These are phyloP conservation scores for Beauveria pseudobassiana DNA, from an alignment of 2,329 filamentous ascomycete species.

Conservation along the genomic window DNA sequence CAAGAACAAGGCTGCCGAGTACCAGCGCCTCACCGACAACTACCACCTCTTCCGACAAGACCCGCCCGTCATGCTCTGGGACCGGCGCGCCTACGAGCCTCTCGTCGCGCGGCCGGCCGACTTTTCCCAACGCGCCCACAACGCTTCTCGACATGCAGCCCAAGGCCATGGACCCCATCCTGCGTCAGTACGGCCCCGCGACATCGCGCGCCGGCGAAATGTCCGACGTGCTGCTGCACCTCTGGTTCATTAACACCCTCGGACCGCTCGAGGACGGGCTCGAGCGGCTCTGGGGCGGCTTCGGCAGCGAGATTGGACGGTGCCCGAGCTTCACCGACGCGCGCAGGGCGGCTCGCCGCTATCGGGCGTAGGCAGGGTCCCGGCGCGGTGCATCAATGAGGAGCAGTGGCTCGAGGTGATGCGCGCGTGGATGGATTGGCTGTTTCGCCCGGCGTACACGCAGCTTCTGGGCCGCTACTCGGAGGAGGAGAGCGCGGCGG, in stretches of 20 bases:
- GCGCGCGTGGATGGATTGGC: constrained; percentile 57
- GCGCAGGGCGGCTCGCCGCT: constrained; percentile 37
- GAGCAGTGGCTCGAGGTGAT: constrained; percentile 51
- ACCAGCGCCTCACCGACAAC: constrained; percentile 43
- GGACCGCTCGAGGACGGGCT: constrained; percentile 38
- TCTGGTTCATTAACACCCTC: constrained; percentile 37
- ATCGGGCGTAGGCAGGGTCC: constrained; percentile 26
- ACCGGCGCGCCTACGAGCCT: constrained; percentile 64
- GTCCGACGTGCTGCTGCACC: constrained; percentile 41
- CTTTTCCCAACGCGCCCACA: constrained; percentile 53
- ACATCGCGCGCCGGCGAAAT: constrained; percentile 38
- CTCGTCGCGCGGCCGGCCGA: constrained; percentile 51
- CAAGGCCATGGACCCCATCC: constrained; percentile 38
- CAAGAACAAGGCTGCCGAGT: constrained; percentile 28
- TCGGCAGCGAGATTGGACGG: constrained; percentile 40
- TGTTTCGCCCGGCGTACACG: constrained; percentile 46
- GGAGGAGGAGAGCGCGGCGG: constrained; percentile 21
- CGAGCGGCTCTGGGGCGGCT: constrained; percentile 51
- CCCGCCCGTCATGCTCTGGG: constrained; percentile 52
- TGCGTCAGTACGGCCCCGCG: constrained; percentile 37
- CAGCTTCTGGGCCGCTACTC: constrained; percentile 38
- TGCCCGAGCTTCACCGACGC: constrained; percentile 44
- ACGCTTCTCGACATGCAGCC: constrained; percentile 63
- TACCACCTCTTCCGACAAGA: constrained; percentile 41
- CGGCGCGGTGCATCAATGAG: constrained; percentile 41